Conservation (phyloP, 768 basidiomycete species). For the Rhizopogon vesiculosus region DNA sequence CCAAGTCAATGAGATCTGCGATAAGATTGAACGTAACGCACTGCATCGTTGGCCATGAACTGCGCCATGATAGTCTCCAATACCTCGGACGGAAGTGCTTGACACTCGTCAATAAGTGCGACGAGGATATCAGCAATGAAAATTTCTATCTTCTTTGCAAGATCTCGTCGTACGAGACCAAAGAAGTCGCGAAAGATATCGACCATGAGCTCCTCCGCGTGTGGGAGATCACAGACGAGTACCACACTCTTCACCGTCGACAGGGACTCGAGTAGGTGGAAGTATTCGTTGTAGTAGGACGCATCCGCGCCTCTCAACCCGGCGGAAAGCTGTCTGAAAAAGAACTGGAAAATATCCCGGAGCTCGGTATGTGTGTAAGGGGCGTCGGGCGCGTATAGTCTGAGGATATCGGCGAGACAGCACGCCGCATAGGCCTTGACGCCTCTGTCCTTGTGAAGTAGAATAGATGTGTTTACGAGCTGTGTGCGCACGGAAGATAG, state of each 20-base stretch:
- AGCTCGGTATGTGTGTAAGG: conserved; percentile 89
- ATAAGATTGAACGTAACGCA: conserved; percentile 28
- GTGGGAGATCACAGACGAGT: conserved; percentile 87
- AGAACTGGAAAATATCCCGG: conserved; percentile 95
- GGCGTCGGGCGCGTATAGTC: conserved; percentile 94
- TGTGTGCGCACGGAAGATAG: conserved; percentile 70
- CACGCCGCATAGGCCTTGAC: conserved; percentile 95
- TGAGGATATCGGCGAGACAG: conserved; percentile 90
- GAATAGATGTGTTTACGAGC: conserved; percentile 70
- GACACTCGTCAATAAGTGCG: conserved; percentile 84
- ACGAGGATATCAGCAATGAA: conserved; percentile 88
- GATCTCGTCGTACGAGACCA: conserved; percentile 65
- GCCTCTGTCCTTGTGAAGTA: conserved; percentile 93
- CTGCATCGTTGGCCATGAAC: conserved; percentile 75
- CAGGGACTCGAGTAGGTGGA: conserved; percentile 88
- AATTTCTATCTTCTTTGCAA: conserved; percentile 78
- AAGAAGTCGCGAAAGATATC: conserved; percentile 86
- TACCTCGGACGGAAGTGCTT: conserved; percentile 70
- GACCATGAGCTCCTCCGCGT: conserved; percentile 77
- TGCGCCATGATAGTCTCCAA: conserved; percentile 81
- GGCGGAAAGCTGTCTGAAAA: conserved; percentile 77
- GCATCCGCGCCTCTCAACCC: conserved; percentile 75
- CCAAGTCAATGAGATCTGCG: conserved; percentile 1
- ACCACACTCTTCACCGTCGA: conserved; percentile 94
- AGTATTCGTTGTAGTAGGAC: conserved; percentile 90